These are phyloP conservation scores for Solanum stenotomum DNA, from an alignment of 257 asterid genomes.

Conservation along the genomic window DNA sequence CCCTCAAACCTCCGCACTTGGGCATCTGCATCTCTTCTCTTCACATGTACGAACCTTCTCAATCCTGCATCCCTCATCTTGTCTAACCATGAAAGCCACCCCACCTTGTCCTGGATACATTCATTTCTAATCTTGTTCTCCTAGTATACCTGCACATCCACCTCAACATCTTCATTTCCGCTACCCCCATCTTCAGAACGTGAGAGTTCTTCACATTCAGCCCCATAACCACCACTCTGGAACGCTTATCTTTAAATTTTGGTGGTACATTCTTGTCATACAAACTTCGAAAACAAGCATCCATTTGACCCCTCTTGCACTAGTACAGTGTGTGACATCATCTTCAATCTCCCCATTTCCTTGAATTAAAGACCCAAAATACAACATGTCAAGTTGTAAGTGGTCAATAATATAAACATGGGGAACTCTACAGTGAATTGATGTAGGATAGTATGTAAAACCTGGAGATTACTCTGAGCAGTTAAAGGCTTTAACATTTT, in stretches of 20 bases:
- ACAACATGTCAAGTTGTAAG: neutral
- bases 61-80: neutral
- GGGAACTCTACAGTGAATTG: neutral
- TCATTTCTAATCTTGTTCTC: neutral
- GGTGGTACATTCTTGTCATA: neutral
- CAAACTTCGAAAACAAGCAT: neutral
- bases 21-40: neutral
- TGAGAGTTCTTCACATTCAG: neutral
- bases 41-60: neutral
- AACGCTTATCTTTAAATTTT: neutral
- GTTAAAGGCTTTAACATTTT: neutral
- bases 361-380: neutral
- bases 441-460: neutral
- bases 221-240: neutral
- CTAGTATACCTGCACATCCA: neutral
- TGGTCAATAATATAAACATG: neutral
- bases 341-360: neutral
- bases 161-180: neutral
- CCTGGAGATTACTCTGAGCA: neutral
- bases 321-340: neutral
- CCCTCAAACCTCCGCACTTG: neutral
- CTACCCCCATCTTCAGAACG: neutral
- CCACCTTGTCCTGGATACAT: neutral
- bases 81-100: neutral
- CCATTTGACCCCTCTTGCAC: neutral